Evolutionary conservation across 352 stramenopile genomes (phyloP).

Genomic region (Ophiocytium majus): DNA sequence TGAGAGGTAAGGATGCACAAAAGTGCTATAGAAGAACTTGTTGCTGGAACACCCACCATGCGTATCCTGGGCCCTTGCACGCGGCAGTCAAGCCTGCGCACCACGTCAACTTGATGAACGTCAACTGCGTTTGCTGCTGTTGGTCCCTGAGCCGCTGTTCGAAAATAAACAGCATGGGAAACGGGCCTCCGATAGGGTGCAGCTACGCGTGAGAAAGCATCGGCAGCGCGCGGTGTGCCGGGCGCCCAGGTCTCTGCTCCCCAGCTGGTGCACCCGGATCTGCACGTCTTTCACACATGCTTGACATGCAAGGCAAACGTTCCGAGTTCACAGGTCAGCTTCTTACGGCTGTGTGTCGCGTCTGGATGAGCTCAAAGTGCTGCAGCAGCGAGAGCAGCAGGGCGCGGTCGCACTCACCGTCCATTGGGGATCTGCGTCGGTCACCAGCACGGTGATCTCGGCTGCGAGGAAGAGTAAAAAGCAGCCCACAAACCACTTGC

Average conservation of each 20-base stretch:
- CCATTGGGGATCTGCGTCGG: conserved; percentile 1
- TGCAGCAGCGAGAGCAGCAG: neutral
- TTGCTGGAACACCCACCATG: too few relatives aligned
- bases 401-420: neutral
- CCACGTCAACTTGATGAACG: too few relatives aligned
- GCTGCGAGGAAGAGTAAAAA: neutral
- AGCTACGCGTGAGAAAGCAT: too few relatives aligned
- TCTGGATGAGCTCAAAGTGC: neutral
- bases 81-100: too few relatives aligned
- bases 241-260: neutral
- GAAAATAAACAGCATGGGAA: too few relatives aligned
- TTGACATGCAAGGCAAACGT: neutral
- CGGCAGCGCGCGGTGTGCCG: neutral
- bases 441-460: neutral
- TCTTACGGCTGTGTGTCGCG: neutral
- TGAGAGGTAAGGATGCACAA: too few relatives aligned
- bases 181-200: too few relatives aligned
- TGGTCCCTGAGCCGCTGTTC: too few relatives aligned
- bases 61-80: too few relatives aligned
- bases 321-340: neutral
- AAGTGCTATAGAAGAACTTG: too few relatives aligned
- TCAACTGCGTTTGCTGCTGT: too few relatives aligned
- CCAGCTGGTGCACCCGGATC: neutral
- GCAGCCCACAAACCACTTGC: conserved; percentile 1
- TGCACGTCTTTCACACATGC: neutral